Evolutionary conservation across 2,329 filamentous ascomycete species (phyloP).

Genomic region (Chrysosporium queenslandicum): DNA sequence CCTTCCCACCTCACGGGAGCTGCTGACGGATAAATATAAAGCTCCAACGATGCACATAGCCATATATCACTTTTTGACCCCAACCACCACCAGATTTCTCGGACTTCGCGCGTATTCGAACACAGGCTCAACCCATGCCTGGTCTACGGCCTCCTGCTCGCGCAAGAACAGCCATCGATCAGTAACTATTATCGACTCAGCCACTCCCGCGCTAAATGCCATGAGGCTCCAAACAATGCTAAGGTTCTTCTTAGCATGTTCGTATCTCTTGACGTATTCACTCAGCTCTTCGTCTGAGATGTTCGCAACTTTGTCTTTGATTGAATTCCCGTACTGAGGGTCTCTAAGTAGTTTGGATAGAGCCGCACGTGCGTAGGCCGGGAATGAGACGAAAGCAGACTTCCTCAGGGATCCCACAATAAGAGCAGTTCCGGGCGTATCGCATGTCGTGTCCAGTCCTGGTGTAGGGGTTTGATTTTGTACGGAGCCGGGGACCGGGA

Average conservation of each 20-base stretch:
- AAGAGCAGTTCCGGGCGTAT: slow-evolving; percentile 56
- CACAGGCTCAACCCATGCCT: slow-evolving; percentile 85
- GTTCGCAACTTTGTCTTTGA: slow-evolving; percentile 54
- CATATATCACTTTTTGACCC: slow-evolving; percentile 56
- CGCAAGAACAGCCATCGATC: slow-evolving; percentile 81
- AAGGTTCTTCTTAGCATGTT: slow-evolving; percentile 63
- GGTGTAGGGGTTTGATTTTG: slow-evolving; percentile 18
- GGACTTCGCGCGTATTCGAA: slow-evolving; percentile 84
- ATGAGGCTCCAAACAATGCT: slow-evolving; percentile 88
- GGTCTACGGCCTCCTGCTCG: slow-evolving; percentile 64
- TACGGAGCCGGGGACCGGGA: slow-evolving; percentile 45
- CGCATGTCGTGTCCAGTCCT: neutral
- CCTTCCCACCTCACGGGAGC: neutral
- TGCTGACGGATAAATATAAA: neutral
- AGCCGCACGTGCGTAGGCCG: slow-evolving; percentile 69
- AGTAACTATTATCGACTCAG: slow-evolving; percentile 80
- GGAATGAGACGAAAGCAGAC: slow-evolving; percentile 63
- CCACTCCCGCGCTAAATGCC: slow-evolving; percentile 83
- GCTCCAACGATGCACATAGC: neutral
- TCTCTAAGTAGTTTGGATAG: slow-evolving; percentile 61
- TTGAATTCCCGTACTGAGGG: slow-evolving; percentile 49
- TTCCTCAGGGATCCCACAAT: slow-evolving; percentile 81
- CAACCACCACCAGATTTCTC: slow-evolving; percentile 85
- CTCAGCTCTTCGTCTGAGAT: slow-evolving; percentile 68
- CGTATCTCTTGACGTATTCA: slow-evolving; percentile 57